Base-by-base conservation (phyloP, 306 rosid species). In the Morella rubra region DNA sequence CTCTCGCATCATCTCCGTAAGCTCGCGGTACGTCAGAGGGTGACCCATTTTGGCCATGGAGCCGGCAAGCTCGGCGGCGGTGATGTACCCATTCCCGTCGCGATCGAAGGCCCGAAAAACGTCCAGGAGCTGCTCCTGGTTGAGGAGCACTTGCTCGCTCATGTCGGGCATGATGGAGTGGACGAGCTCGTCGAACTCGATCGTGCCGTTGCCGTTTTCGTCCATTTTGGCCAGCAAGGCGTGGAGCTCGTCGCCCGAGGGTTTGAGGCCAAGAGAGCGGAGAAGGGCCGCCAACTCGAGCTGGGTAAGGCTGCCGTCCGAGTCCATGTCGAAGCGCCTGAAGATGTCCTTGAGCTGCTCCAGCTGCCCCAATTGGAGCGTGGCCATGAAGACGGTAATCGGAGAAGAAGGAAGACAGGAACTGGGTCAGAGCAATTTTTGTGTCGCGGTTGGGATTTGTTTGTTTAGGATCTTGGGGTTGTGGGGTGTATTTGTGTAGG, bases 41-140 rank as follows among this genome's bases (percentile, higher is more conserved):
- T 87, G 97, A 0, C 98, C 96, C 97, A 93, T 91, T 80, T 86
- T 93, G 0, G 98, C 88, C 98, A 93, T 93, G 5, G 97, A 86
- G 0, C 97, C 97, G 5, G 96, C 96, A 1, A 93, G 91, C 76
- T 93, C 98, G 0, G 90, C 78, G 3, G 96, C 86, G 9, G 97
- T 89, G 74, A 93, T 93, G 75, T 79, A 84, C 5, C 98, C 98
- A 15, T 91, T 93, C 0, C 97, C 97, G 74, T 93, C 98, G 0
- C 98, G 90, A 51, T 93, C 98, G 62, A 93, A 93, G 8, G 94
- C 76, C 0, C 78, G 78, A 71, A 93, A 93, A 5, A 93, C 87
- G 66, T 93, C 91, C 76, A 85, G 16, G 4, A 93, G 88, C 76
- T 93, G 98, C 62, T 89, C 93, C 69, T 93, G 97, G 76, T 93